Conservation (phyloP, 768 basidiomycete species). For the Megacollybia marginata region DNA sequence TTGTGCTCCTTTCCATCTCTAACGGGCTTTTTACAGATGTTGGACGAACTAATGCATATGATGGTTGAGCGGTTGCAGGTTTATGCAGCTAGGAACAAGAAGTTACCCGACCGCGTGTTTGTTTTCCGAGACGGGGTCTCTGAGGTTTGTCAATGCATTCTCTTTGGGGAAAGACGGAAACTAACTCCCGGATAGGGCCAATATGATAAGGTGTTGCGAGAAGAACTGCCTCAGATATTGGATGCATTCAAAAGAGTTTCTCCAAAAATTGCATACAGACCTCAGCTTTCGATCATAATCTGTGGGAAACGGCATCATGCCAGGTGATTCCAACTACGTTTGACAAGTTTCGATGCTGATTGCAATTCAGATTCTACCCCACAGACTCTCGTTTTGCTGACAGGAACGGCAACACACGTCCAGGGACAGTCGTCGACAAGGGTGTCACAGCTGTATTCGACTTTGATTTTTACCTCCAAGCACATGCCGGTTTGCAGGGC, state of each 20-base stretch:
- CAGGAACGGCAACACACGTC: conserved; percentile 67
- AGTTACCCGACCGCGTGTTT: conserved; percentile 59
- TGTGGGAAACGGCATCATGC: conserved; percentile 77
- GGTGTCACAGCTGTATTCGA: conserved; percentile 71
- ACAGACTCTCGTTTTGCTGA: conserved; percentile 41
- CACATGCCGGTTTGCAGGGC: conserved; percentile 70
- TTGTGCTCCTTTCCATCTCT: neutral
- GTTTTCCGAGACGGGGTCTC: conserved; percentile 82
- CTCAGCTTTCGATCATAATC: conserved; percentile 63
- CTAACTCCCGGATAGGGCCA: conserved; percentile 50
- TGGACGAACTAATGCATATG: conserved; percentile 59
- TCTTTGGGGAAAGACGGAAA: neutral
- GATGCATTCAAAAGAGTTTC: conserved; percentile 51
- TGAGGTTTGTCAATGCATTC: conserved; percentile 34
- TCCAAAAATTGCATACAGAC: conserved; percentile 44
- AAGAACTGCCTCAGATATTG: conserved; percentile 58
- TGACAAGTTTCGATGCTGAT: neutral
- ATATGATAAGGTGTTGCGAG: conserved; percentile 49
- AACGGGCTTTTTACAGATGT: conserved; percentile 43
- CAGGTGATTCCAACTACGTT: conserved; percentile 25
- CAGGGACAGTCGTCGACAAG: conserved; percentile 76
- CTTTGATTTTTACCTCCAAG: conserved; percentile 65
- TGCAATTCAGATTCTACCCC: conserved; percentile 42
- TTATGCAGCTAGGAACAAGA: conserved; percentile 47
- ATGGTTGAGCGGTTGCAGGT: conserved; percentile 58